Base-by-base conservation (phyloP, 2,329 filamentous ascomycete genomes). In the Achaetomium macrosporum region DNA sequence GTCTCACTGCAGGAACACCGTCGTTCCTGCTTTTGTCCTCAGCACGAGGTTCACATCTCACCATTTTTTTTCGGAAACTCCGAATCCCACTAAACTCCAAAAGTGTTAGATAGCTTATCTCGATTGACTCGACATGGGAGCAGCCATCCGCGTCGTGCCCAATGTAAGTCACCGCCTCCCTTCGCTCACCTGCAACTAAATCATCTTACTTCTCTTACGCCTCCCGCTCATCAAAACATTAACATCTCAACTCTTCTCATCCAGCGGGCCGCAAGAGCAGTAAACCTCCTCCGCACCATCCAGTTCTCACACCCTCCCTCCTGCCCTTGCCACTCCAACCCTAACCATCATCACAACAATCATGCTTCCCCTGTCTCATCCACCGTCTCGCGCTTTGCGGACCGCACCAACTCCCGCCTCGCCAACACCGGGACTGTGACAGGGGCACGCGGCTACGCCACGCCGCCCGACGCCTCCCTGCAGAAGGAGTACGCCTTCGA, bases 401-500 rank as follows among this genome's bases (percentile, higher is more conserved):
- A 72, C 44, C 65, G 69, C 17, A 66, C 56, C 25, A 10, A 39
- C 9, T 36, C 44, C 43, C 3, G 13, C 15, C 6, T 2, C 29
- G 2, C n/a, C 15, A n/a, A n/a, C 15, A n/a, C 13, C 35, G 15
- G 35, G 10, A 15, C 17, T n/a, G 25, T n/a, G 16, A 25, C 25
- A 25, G 25, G 25, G 25, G 25, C 25, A 25, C 30, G 81, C 33
- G 75, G 74, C 46, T 84, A 81, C 68, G 90, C 89, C n/a, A 92
- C 89, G 0, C 89, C 91, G 0, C 73, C 87, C 29, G 85, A 90
- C 63, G 72, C 78, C 9, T 78, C 81, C 2, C 80, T 83, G 59
- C 81, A 90, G 65, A 96, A 95, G 68, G 93, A 99, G 69, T 99
- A 99, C 73, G 93, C 93, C 13, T 99, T 99, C 67, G 93, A 99